A percentile compares a stretch with the other conserved stretches of the same genome.
These are phyloP conservation scores for Tympanopsis confertula DNA, from an alignment of 2,329 filamentous ascomycete genomes.

Conservation along the genomic window DNA sequence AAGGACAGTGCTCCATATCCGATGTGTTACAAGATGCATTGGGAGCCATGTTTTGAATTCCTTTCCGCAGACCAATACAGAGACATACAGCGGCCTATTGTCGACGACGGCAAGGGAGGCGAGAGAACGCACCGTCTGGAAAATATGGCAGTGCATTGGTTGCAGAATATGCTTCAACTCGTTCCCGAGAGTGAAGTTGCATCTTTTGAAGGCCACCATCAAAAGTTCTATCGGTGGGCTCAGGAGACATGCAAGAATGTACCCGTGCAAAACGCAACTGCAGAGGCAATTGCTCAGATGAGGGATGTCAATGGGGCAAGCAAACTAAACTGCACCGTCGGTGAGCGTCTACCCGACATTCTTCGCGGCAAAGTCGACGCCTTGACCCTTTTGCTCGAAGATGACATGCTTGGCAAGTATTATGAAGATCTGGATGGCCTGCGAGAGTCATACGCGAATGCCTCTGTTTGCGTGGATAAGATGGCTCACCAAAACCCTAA, in stretches of 20 bases:
- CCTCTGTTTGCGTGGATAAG: not conserved
- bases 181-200: not conserved
- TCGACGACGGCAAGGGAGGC: not conserved
- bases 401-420: not conserved
- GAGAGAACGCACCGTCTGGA: not conserved
- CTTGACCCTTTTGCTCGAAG: not conserved
- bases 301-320: not conserved
- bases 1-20: too few relatives aligned
- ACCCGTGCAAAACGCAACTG: not conserved
- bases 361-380: not conserved
- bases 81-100: not conserved
- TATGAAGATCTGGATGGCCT: not conserved
- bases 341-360: not conserved
- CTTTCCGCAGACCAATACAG: not conserved
- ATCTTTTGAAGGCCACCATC: not conserved
- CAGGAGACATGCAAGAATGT: not conserved
- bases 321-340: not conserved
- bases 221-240: not conserved
- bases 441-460: not conserved
- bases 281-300: not conserved
- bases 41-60: not conserved
- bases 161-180: not conserved
- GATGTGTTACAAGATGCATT: not conserved
- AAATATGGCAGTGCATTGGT: not conserved
- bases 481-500: conserved; percentile 7